These are phyloP conservation scores for Chimonanthus salicifolius DNA, from an alignment of 164 flowering plant genomes.

Conservation along the genomic window DNA sequence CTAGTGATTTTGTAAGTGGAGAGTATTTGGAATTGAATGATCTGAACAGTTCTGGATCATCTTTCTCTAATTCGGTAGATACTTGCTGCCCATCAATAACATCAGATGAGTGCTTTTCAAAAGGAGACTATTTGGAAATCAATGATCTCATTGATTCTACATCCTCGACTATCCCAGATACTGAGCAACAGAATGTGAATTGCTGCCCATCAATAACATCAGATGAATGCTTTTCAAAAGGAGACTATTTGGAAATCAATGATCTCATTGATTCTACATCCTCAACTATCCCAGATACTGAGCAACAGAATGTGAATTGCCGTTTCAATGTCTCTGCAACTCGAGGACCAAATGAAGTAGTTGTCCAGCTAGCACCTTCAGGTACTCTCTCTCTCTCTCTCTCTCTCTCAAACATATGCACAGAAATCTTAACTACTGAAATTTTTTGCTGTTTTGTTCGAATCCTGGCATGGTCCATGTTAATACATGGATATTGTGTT, in stretches of 20 bases:
- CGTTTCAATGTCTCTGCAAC: constrained; percentile 19
- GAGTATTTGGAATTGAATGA: not conserved
- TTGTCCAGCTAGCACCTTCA: constrained; percentile 23
- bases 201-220: not conserved
- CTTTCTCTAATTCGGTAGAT: not conserved
- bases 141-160: no score
- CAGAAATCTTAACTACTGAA: no score
- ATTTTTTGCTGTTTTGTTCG: not conserved
- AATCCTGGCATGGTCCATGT: not conserved
- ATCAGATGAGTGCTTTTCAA: not conserved
- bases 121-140: not conserved
- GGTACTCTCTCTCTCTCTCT: constrained; percentile 22
- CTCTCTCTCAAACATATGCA: not conserved
- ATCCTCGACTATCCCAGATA: not conserved
- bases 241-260: not conserved
- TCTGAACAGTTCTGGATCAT: not conserved
- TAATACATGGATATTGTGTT: not conserved
- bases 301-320: constrained; percentile 12
- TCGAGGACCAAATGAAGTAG: constrained; percentile 13
- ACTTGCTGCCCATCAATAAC: not conserved
- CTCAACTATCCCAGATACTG: not conserved
- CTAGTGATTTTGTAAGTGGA: not conserved
- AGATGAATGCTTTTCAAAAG: not conserved
- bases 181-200: constrained; percentile 10
- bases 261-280: not conserved